Base-by-base conservation (phyloP, 2,329 filamentous ascomycete species). In the Corinectria fuckeliana region DNA sequence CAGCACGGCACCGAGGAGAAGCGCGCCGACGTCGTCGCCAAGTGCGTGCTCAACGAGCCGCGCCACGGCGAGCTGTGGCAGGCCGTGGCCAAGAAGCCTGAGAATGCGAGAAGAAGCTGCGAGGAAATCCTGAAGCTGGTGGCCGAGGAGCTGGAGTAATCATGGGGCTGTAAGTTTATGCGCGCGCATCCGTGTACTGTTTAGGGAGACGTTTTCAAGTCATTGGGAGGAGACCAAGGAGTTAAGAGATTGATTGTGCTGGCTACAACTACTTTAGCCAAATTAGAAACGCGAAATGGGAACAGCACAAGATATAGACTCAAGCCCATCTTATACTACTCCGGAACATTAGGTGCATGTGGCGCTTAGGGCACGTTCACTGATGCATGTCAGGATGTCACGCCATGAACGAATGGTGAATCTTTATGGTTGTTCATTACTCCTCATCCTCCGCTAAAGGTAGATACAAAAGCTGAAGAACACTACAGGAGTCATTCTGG, bases 1-100 rank as follows among this genome's bases (percentile, higher is more conserved):
- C 92, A 97, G 81, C 93, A 99, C 78, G 96, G 95, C 9, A 97
- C 93, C 5, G 89, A 92, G 57, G 94, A 97, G 81, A 99, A 98
- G 88, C 84, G 90, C 71, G 85, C 82, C 26, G 95, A 98, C 72
- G 90, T 97, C 28, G 75, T 97, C 5, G 82, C 82, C 57, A 97
- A 96, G 79, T 93, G 91, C 68, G 82, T 91, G 28, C 79, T 90
- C 48, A 93, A 88, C 57, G 95, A 98, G 76, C 96, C 96, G 3
- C 88, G 89, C 69, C 93, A 99, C 75, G 95, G 95, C 13, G 95
- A 99, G 81, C 80, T 90, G 23, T 99, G 95, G 95, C 92, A 96
- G 79, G 78, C 81, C 8, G 82, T 97, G 4, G 87, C 89, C 16
- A 99, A 99, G 82, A 87, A 93, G 70, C 94, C 94, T 1, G 85